These are phyloP conservation scores for Diaporthe sp. DNA, from an alignment of 2,329 filamentous ascomycete species.

Conservation along the genomic window DNA sequence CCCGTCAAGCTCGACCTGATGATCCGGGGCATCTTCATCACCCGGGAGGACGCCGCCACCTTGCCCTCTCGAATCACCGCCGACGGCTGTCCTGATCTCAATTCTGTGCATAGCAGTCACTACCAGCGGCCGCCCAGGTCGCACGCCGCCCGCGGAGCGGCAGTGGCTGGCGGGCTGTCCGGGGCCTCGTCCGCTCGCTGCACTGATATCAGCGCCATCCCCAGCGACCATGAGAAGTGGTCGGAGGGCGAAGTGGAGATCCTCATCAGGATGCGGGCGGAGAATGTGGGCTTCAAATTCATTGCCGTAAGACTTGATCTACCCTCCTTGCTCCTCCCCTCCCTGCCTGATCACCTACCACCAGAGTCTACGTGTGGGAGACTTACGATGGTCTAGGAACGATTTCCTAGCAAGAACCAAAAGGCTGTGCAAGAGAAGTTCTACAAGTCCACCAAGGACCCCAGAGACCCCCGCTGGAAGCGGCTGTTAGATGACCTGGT, in stretches of 20 bases:
- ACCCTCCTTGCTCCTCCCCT: background rate
- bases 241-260: background rate
- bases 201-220: too few relatives aligned
- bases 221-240: background rate
- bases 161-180: background rate
- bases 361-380: too few relatives aligned
- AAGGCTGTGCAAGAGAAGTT: slow-evolving; percentile 11
- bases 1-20: slow-evolving; percentile 9
- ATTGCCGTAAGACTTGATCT: background rate
- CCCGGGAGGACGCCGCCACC: background rate
- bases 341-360: background rate
- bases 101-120: background rate
- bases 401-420: background rate
- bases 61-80: background rate
- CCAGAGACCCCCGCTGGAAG: background rate
- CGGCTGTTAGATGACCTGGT: too few relatives aligned
- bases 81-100: background rate
- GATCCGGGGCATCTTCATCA: slow-evolving; percentile 1
- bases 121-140: background rate
- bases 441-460: background rate
- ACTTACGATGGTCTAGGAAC: background rate
- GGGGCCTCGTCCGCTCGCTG: background rate
- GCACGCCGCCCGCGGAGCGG: background rate
- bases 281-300: background rate
- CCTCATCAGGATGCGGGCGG: background rate